Base-by-base conservation (phyloP, 768 basidiomycete species). In the Mycena alexandri region DNA sequence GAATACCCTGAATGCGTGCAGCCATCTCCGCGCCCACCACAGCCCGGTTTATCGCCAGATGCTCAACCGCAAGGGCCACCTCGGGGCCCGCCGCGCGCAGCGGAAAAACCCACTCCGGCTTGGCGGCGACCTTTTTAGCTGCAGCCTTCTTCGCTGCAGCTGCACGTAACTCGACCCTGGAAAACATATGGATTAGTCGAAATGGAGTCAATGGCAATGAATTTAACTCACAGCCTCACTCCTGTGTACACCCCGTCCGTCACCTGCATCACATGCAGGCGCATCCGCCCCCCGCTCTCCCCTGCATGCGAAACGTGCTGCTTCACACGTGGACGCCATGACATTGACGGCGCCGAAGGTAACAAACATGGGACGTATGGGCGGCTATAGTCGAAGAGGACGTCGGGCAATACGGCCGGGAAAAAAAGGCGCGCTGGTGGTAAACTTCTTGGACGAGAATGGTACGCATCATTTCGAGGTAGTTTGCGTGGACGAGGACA, bases 401-500 rank as follows among this genome's bases (percentile, higher is more conserved):
- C 42, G 55, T 3, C 22, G 21, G 41, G 41, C 5, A 42, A 13
- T 3, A 13, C 19, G 8, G 13, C n/a, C 24, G 34, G 33, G 55
- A 7, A 22, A 5, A 36, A 12, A 36, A 12, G 34, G 55, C 25
- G 13, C 55, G 55, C 33, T 34, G 29, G 34, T 13, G 12, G 3
- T 25, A 16, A 9, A 56, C 22, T 12, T 41, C 55, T 24, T 56
- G n/a, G 38, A 24, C 24, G 11, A 41, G 13, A 5, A 56, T 56
- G 24, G n/a, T 43, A 22, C 25, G 19, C 42, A 42, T 41, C 41
- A 22, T n/a, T 14, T 56, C 34, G 41, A 21, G 14, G n/a, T 56
- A 56, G n/a, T 56, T 38, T 2, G n/a, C 41, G 55, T 56, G 24
- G n/a, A 56, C 21, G 16, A 56, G 55, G 13, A n/a, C n/a, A n/a